Evolutionary conservation across 2,329 filamentous ascomycete species (phyloP), one percentile per base, ranked within the genome.

Genomic region (Colletotrichum euphorbiae): DNA sequence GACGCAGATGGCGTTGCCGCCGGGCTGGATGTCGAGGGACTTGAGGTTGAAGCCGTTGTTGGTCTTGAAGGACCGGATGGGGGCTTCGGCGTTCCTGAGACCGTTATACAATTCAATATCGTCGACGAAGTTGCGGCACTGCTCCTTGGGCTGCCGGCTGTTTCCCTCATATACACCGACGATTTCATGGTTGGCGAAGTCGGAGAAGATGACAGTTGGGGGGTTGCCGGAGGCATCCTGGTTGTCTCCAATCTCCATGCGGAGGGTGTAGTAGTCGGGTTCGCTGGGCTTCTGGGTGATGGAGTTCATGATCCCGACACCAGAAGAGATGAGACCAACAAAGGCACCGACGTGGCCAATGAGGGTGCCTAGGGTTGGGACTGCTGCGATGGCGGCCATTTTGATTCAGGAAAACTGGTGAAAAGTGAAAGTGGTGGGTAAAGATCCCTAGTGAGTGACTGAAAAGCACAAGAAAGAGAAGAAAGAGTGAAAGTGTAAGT

Each of bases 1-100:
- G 15, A 51, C 58, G n/a, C 58, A 61, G 21, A 61, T 52, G 46
- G 58, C 58, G n/a, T 61, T 61, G 21, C 58, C 58, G 19, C 58
- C 58, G 6, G 58, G 58, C 58, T 61, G 45, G 58, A 61, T 52
- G 36, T 61, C 58, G 15, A 61, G 45, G 7, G 57, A 60, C 57
- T 51, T 60, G 45, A 60, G 57, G 45, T 60, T 61, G 58, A 52
- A 61, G 3, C 45, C 58, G 21, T 61, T 61, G 58, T 61, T 61
- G 31, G 57, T 60, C 31, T 17, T 42, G 57, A 60, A 51, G 19
- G 43, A 50, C 57, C 51, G 43, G 33, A 60, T 60, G 15, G 57
- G 57, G 4, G 57, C 57, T 15, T 60, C 57, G 33, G 57, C 57
- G 45, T 60, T 60, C 57, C 42, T 60, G 31, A 60, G 57, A n/a